phyloP scores from a whole-genome alignment of 108 stramenopile genomes.

The Craspedostauros australis region DNA sequence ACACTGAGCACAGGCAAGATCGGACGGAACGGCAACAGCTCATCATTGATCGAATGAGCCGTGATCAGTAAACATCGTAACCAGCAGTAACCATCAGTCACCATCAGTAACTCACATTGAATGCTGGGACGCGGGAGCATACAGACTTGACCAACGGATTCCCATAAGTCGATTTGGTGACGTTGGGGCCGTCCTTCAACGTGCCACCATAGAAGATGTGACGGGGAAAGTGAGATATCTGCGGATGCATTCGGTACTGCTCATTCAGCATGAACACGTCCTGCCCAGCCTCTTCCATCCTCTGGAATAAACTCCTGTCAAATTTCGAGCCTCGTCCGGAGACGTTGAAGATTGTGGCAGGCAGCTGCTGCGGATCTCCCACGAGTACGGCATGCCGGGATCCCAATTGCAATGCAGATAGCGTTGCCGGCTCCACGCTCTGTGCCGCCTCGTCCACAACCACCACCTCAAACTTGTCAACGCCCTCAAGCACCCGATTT shows the following conservation, averaged over 20 bases:
- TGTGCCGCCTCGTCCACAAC: conserved; percentile 99
- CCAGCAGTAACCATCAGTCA: neutral
- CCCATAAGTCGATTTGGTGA: conserved; percentile 57
- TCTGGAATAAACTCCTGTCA: conserved; percentile 93
- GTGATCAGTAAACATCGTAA: conserved; percentile 4
- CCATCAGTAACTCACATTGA: conserved; percentile 37
- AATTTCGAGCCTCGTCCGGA: conserved; percentile 78
- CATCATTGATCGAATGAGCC: no score
- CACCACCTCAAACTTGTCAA: conserved; percentile 90
- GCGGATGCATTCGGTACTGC: conserved; percentile 96
- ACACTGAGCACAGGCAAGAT: no score
- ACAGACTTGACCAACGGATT: conserved; percentile 51
- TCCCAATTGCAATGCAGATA: conserved; percentile 89
- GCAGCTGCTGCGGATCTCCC: conserved; percentile 97
- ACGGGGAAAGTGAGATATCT: conserved; percentile 84
- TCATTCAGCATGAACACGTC: conserved; percentile 90
- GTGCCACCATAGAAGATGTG: conserved; percentile 82
- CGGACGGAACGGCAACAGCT: no score
- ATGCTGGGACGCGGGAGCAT: conserved; percentile 30
- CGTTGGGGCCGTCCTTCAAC: conserved; percentile 79
- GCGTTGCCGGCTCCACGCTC: conserved; percentile 90
- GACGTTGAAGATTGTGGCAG: conserved; percentile 92
- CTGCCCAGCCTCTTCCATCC: conserved; percentile 91
- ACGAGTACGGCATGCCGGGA: conserved; percentile 86
- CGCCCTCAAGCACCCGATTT: conserved; percentile 69